Evolutionary conservation across 768 basidiomycete genomes (phyloP), one percentile per base, ranked within the genome.

Genomic region (Amanita rubescens): DNA sequence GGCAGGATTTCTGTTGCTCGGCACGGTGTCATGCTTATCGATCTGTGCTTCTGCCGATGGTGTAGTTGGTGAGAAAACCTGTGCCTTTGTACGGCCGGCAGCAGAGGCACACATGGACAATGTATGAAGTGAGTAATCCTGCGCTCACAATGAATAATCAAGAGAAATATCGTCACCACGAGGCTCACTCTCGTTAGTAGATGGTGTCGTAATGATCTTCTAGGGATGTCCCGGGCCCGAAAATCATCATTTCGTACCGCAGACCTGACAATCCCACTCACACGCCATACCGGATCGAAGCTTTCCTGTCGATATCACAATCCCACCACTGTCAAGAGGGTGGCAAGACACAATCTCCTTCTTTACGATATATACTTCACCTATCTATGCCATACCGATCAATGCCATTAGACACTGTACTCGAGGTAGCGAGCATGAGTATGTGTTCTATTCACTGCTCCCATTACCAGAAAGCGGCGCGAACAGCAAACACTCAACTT

Each of bases 341-440:
- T 24, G 43, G 22, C 10, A 6, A 1, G 14, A 44, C 11, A 44
- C 20, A 5, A 27, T 9, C 25, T 25, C 17, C 19, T 10, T 5
- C 15, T 17, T 48, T 14, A 35, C 33, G 47, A 45, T 27, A 46
- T 17, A 15, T 22, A 3, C 25, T 24, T 24, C 32, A 20, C 47
- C 47, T 48, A 48, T 48, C 47, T 48, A 33, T 33, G 34, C 47
- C 34, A 49, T 32, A 5, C 33, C 47, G 35, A 49, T 49, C 47
- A 49, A 35, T 37, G 47, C 35, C 47, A 37, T 19, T n/a, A n/a
- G n/a, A n/a, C n/a, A n/a, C n/a, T n/a, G n/a, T n/a, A n/a, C n/a
- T 20, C 17, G 33, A 32, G 33, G 22, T 37, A 35, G 22, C 22
- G 30, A 11, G 19, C 10, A 22, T 20, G 27, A 35, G 47, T 35